A percentile compares a stretch with the other conserved stretches of the same genome.
Evolutionary conservation across 176 grass and related monocot genomes (phyloP).

Genomic region (Triticum aestivum): DNA sequence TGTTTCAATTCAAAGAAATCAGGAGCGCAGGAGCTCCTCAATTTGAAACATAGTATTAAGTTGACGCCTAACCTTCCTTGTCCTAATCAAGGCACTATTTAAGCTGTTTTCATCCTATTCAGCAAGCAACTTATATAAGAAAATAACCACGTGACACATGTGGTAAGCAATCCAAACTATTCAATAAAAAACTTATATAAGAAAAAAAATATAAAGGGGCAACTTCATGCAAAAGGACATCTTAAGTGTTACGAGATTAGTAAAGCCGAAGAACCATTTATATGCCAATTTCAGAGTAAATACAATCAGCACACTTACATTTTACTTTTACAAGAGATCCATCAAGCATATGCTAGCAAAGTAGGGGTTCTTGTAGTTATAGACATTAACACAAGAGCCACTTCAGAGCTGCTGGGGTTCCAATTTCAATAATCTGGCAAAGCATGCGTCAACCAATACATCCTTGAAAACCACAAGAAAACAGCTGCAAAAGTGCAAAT

Average conservation of each 20-base stretch:
- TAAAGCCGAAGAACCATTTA: background rate
- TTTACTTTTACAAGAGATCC: constrained; percentile 16
- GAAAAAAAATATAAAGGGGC: background rate
- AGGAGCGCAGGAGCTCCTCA: background rate
- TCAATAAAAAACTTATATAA: too few relatives aligned
- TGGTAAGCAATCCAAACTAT: too few relatives aligned
- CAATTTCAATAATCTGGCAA: constrained; percentile 45
- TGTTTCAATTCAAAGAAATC: background rate
- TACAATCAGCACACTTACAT: background rate
- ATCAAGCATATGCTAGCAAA: background rate
- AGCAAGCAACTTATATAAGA: background rate
- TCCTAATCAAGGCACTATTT: constrained; percentile 13
- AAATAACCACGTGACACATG: background rate
- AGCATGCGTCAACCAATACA: constrained; percentile 21
- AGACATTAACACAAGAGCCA: background rate
- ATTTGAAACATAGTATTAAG: background rate
- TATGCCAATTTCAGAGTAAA: background rate
- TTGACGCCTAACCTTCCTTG: background rate
- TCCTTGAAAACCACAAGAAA: background rate
- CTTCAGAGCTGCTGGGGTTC: background rate
- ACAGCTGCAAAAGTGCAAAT: constrained; percentile 32
- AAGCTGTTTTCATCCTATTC: background rate
- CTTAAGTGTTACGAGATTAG: background rate
- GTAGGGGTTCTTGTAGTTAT: background rate
- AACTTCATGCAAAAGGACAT: constrained; percentile 10